Conservation (phyloP, 1,284 basidiomycete species). For the Ustilago curta region DNA sequence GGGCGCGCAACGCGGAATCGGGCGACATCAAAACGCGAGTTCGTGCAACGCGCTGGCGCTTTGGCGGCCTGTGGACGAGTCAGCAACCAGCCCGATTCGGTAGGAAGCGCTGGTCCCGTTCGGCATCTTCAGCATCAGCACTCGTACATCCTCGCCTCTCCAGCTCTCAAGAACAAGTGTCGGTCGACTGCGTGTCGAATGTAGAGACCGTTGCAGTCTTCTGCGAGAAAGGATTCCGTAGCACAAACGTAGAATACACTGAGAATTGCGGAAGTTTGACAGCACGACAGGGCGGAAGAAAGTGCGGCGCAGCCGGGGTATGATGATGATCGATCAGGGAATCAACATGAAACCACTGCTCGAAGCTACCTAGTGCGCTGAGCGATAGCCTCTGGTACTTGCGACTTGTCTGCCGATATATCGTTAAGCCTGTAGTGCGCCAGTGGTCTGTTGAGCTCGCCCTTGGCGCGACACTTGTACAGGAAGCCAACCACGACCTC, state of each 20-base stretch:
- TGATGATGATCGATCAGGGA: neutral
- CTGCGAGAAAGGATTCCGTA: too few species aligned
- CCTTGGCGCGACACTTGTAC: constrained; percentile 59
- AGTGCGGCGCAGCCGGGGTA: constrained; percentile 7
- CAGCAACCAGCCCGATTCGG: too few species aligned
- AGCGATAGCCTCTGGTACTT: constrained; percentile 5
- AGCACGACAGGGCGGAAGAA: too few species aligned
- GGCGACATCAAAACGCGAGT: neutral
- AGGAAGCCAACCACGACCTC: constrained; percentile 64
- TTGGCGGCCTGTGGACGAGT: too few species aligned
- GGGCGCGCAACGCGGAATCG: neutral
- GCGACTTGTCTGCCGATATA: constrained; percentile 22
- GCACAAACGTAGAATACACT: constrained; percentile 3
- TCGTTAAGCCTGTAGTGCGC: constrained; percentile 46
- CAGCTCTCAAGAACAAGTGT: too few species aligned
- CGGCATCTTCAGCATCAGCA: too few species aligned
- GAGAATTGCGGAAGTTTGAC: neutral
- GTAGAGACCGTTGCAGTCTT: too few species aligned
- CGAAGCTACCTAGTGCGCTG: constrained; percentile 23
- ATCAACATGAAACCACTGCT: neutral
- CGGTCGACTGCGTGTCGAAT: too few species aligned
- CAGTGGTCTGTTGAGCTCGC: constrained; percentile 52
- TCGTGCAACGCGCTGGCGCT: too few species aligned
- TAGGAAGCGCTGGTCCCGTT: too few species aligned
- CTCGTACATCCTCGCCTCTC: too few species aligned